Conservation (phyloP, 441 rosid species). For the Gossypium davidsonii region DNA sequence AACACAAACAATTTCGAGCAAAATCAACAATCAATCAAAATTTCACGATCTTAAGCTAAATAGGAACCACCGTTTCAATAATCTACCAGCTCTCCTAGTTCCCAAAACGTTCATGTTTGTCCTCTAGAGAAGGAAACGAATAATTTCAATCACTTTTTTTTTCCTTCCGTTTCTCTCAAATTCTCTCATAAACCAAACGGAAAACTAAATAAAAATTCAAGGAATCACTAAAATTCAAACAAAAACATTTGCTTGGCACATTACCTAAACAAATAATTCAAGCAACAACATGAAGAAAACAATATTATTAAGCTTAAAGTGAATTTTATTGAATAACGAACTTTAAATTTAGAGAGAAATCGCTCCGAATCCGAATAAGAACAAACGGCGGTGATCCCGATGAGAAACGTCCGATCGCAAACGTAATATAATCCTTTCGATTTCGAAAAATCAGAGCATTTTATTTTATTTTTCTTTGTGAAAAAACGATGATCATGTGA, state of each 20-base stretch:
- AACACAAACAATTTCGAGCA: background rate
- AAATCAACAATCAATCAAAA: background rate
- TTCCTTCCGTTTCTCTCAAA: background rate
- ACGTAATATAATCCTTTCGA: background rate
- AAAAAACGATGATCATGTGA: background rate
- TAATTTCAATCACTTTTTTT: conserved; percentile 6
- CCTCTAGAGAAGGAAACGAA: background rate
- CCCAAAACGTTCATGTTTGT: background rate
- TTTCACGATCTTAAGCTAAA: background rate
- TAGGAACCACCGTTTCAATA: background rate
- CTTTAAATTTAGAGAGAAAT: conserved; percentile 38
- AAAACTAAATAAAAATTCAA: conserved; percentile 5
- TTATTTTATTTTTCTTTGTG: background rate
- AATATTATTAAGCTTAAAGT: background rate
- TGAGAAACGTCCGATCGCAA: conserved; percentile 12
- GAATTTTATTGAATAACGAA: conserved; percentile 43
- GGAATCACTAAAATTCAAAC: background rate
- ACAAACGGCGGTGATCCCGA: background rate
- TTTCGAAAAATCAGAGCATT: background rate
- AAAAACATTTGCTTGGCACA: conserved; percentile 11
- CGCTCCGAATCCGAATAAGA: conserved; percentile 26
- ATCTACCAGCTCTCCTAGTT: background rate
- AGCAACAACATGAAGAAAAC: background rate
- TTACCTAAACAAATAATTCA: conserved; percentile 19
- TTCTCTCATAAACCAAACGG: conserved; percentile 11